phyloP scores from a whole-genome alignment of 805 yeast species.

The Saccharomyces paradoxus region DNA sequence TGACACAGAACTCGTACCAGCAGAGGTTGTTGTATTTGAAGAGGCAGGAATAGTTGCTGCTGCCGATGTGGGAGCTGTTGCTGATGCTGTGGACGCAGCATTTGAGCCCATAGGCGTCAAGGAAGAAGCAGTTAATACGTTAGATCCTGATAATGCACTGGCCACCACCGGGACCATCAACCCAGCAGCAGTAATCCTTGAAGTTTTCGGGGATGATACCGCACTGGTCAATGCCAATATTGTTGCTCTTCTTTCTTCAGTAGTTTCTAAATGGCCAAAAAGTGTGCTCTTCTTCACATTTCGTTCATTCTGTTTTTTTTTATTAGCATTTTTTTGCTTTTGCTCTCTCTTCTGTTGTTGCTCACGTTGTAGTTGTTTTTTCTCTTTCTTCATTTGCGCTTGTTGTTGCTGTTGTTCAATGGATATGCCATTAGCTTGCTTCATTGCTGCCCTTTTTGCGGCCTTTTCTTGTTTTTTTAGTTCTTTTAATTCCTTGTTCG shows the following conservation, averaged over 20 bases:
- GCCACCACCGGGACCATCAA: conserved; percentile 28
- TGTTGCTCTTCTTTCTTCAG: conserved; percentile 56
- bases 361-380: conserved; percentile 34
- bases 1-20: conserved; percentile 3
- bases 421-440: conserved; percentile 55
- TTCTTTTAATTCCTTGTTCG: conserved; percentile 81
- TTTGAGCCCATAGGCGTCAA: conserved; percentile 4
- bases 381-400: conserved; percentile 39
- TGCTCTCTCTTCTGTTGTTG: conserved; percentile 45
- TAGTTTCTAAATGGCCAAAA: conserved; percentile 72
- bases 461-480: conserved; percentile 85
- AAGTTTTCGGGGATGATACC: conserved; percentile 24
- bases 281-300: conserved; percentile 49
- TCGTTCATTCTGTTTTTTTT: conserved; percentile 25
- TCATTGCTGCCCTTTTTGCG: conserved; percentile 84
- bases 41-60: conserved; percentile 5
- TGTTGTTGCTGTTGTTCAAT: conserved; percentile 32
- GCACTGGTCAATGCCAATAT: conserved; percentile 30
- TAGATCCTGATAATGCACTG: conserved; percentile 19
- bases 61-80: conserved; percentile 2
- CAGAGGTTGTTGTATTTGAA: conserved; percentile 1
- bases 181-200: conserved; percentile 31
- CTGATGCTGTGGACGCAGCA: conserved; percentile 1
- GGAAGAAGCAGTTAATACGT: conserved; percentile 18
- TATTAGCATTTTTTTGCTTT: conserved; percentile 35